These are phyloP conservation scores for Hypoxylon sp. DNA, from an alignment of 2,329 filamentous ascomycete genomes.

Conservation along the genomic window DNA sequence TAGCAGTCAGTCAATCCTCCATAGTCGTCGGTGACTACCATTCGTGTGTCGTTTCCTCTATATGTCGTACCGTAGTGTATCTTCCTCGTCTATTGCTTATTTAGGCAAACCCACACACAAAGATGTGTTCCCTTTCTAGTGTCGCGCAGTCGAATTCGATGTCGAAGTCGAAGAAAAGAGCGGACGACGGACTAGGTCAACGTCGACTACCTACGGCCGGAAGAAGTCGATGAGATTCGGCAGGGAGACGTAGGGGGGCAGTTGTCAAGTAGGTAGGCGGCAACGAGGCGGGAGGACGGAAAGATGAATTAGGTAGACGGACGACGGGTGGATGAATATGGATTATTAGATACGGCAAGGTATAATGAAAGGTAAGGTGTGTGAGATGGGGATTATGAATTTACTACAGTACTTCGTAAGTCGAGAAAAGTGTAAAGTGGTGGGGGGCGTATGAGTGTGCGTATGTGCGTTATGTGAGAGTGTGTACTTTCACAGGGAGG, in stretches of 20 bases:
- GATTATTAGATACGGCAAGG: constrained; percentile 36
- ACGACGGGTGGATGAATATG: constrained; percentile 26
- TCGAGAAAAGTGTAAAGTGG: constrained; percentile 24
- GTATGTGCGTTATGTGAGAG: constrained; percentile 16
- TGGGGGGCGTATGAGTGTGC: constrained; percentile 23
- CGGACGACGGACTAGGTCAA: constrained; percentile 35
- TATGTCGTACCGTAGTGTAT: constrained; percentile 30
- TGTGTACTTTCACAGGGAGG: constrained; percentile 23
- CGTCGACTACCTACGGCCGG: constrained; percentile 20
- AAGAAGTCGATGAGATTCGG: constrained; percentile 4
- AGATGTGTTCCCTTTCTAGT: constrained; percentile 26
- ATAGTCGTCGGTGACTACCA: constrained; percentile 46
- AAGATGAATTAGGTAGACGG: constrained; percentile 17
- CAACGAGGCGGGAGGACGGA: constrained; percentile 16
- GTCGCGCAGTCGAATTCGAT: constrained; percentile 33
- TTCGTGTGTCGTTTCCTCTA: constrained; percentile 45
- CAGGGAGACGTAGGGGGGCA: background rate
- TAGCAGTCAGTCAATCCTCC: constrained; percentile 48
- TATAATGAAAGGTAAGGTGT: constrained; percentile 15
- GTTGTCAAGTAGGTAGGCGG: constrained; percentile 9
- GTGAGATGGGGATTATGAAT: constrained; percentile 34
- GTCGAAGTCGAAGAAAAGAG: constrained; percentile 25
- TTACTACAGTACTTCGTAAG: constrained; percentile 33
- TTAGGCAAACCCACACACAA: constrained; percentile 33
- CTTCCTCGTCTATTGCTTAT: constrained; percentile 29